Base-by-base conservation (phyloP, 2,329 filamentous ascomycete genomes). In the Aureobasidium musti region DNA sequence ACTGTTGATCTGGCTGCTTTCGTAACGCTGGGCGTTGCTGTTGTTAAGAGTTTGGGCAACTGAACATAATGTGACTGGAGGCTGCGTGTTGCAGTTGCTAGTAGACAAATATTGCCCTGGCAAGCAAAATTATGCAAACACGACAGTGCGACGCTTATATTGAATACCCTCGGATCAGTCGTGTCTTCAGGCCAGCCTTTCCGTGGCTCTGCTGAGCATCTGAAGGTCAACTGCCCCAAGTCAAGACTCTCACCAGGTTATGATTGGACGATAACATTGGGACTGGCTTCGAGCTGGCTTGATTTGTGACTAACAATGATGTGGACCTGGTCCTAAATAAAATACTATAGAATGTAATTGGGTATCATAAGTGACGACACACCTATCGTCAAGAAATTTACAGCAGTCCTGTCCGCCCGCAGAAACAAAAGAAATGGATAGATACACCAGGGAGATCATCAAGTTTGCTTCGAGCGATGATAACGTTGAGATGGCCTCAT, bases 1-100 rank as follows among this genome's bases (percentile, higher is more conserved):
- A 67, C 65, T 23, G 65, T 67, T 26, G 65, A 67, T 19, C 14
- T 67, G 39, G 65, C 28, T 21, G 57, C 65, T 13, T 67, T 59
- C 10, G n/a, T 39, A 10, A 21, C 39, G 6, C 21, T 67, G 19
- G 65, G 47, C 3, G 57, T 67, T 28, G 65, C 65, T 49, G 65
- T 63, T 37, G 39, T 45, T 23, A 67, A 56, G 39, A 67, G 47
- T 33, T 33, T 67, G 53, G 49, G 56, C 21, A 28, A 47, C 37
- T 67, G 23, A 63, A 33, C 33, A 54, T 11, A 56, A n/a, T 23
- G n/a, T 35, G 14, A 37, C 1, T 37, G 21, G 5, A 57, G 21
- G 35, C 21, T 28, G 14, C 23, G 5, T 13, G 11, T n/a, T 11
- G 13, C 19, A 14, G 21, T 11, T 21, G 8, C 35, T 41, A 35